phyloP scores from a whole-genome alignment of 768 basidiomycete genomes.

The Boletellus ananas region DNA sequence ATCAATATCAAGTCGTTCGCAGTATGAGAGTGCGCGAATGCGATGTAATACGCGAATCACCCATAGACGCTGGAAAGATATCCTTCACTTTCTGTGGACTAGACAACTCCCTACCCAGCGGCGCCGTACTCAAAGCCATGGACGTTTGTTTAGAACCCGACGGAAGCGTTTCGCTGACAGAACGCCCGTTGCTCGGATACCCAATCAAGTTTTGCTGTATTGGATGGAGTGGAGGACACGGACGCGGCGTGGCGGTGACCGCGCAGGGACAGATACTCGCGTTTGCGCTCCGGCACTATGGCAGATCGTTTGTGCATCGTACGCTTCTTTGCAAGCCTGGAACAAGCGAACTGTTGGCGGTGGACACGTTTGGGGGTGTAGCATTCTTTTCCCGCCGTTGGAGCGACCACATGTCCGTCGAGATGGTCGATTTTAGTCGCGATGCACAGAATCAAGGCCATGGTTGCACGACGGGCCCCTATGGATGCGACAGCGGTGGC shows the following conservation, averaged over 20 bases:
- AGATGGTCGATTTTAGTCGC: not conserved
- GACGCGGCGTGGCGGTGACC: not conserved
- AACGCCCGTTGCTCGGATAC: not conserved
- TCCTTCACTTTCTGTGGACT: constrained; percentile 1
- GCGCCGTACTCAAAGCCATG: not conserved
- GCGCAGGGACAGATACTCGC: not conserved
- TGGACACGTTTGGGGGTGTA: not conserved
- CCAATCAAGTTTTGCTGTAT: not conserved
- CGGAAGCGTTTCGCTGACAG: not conserved
- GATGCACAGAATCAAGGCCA: no score
- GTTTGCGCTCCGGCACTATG: not conserved
- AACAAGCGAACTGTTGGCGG: not conserved
- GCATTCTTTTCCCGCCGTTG: constrained; percentile 2
- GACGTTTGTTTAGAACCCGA: constrained; percentile 8
- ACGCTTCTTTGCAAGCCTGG: not conserved
- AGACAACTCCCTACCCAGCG: not conserved
- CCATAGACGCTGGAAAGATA: not conserved
- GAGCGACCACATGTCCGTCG: not conserved
- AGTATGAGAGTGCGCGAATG: not conserved
- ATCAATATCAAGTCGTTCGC: not conserved
- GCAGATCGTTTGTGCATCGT: not conserved
- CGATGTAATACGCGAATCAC: constrained; percentile 3
- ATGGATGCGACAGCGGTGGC: no score
- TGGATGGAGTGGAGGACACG: not conserved
- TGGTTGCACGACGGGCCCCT: no score